A percentile compares a stretch with the other conserved stretches of the same genome.
Conservation (phyloP, 2,329 filamentous ascomycete genomes). For the Colletotrichum nymphaeae region DNA sequence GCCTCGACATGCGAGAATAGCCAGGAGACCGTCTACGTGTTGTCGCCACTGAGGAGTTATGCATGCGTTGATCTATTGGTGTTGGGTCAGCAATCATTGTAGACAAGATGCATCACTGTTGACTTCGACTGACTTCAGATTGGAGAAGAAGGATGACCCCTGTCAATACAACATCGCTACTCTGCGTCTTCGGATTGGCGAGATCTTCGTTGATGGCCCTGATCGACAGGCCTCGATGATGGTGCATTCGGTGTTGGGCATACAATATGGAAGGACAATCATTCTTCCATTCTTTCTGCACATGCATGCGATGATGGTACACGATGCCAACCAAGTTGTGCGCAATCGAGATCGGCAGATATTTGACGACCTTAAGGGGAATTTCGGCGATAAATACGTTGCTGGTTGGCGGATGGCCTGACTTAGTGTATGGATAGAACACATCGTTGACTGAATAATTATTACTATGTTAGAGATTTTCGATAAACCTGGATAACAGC, state of each 20-base stretch:
- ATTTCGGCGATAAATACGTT: constrained; percentile 43
- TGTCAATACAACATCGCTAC: constrained; percentile 26
- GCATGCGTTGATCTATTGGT: constrained; percentile 25
- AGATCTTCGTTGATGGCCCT: constrained; percentile 34
- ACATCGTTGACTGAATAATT: constrained; percentile 25
- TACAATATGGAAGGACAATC: constrained; percentile 17
- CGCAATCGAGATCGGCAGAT: constrained; percentile 15
- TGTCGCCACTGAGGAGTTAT: constrained; percentile 30
- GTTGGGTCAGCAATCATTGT: not conserved
- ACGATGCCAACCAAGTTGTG: constrained; percentile 30
- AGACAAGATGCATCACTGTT: not conserved
- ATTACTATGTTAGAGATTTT: not conserved
- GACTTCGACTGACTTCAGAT: constrained; percentile 14
- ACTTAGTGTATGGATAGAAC: constrained; percentile 39
- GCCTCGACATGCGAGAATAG: constrained; percentile 27
- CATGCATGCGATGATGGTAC: constrained; percentile 29
- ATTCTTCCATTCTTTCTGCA: constrained; percentile 24
- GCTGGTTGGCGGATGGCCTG: constrained; percentile 34
- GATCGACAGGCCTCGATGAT: constrained; percentile 34
- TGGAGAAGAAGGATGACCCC: constrained; percentile 30
- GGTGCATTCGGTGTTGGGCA: constrained; percentile 28
- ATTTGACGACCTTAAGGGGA: constrained; percentile 31
- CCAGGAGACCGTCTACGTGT: constrained; percentile 32
- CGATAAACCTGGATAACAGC: not conserved
- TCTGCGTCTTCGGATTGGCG: constrained; percentile 21